Evolutionary conservation across 2,329 filamentous ascomycete genomes (phyloP).

Genomic region (Aspergillus sp.): DNA sequence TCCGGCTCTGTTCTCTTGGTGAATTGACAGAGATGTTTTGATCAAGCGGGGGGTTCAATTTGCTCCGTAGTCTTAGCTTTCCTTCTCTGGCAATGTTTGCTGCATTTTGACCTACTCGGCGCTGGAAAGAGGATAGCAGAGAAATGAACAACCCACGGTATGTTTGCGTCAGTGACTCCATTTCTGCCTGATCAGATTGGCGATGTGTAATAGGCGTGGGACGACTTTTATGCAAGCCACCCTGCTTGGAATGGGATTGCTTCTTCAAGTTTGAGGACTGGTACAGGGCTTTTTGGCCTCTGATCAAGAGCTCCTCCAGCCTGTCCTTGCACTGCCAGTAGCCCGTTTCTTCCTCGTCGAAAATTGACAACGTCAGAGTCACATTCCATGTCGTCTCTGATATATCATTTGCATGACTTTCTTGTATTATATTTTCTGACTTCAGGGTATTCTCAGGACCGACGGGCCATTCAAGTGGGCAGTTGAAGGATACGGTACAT

Average conservation of each 20-base stretch:
- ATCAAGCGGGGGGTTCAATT: not conserved
- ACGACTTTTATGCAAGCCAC: too few relatives aligned
- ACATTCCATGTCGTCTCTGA: not conserved
- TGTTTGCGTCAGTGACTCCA: not conserved
- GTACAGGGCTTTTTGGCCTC: not conserved
- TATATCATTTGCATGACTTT: not conserved
- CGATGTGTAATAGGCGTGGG: too few relatives aligned
- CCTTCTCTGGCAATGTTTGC: not conserved
- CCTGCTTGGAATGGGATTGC: too few relatives aligned
- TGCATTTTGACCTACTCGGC: not conserved
- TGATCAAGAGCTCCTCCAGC: constrained; percentile 1
- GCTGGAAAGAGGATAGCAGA: constrained; percentile 1
- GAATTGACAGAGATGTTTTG: not conserved
- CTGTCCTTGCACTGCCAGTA: not conserved
- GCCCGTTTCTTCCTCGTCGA: not conserved
- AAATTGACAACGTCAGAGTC: not conserved
- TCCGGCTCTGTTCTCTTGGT: not conserved
- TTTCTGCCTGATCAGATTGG: too few relatives aligned
- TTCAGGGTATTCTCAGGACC: not conserved
- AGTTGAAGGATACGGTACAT: not conserved
- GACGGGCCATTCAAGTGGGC: not conserved
- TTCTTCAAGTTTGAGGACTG: too few relatives aligned
- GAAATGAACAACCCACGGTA: not conserved
- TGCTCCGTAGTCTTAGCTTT: not conserved
- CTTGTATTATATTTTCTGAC: not conserved